Conservation (phyloP, 306 rosid genomes). For the Senna tora region DNA sequence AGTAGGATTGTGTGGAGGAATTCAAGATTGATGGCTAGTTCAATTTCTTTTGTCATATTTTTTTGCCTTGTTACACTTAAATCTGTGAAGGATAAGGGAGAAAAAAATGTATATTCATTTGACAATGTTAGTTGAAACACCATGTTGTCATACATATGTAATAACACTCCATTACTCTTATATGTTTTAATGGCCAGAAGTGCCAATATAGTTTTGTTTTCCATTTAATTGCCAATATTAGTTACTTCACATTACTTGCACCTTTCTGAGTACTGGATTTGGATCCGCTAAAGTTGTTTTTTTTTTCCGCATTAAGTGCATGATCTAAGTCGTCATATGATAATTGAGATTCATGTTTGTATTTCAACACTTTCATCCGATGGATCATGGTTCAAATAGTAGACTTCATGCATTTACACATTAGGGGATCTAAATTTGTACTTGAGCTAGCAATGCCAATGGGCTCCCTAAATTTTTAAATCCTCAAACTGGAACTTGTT, state of each 20-base stretch:
- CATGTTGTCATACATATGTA: constrained; percentile 38
- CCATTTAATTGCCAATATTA: constrained; percentile 7
- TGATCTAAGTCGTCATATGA: no score
- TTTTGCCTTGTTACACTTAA: constrained; percentile 40
- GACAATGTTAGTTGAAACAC: constrained; percentile 37
- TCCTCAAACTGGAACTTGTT: no score
- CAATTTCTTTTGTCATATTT: constrained; percentile 42
- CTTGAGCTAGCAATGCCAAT: no score
- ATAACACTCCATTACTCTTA: background rate
- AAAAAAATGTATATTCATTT: constrained; percentile 49
- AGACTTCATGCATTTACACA: no score
- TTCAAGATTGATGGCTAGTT: constrained; percentile 45
- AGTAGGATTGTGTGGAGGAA: constrained; percentile 50
- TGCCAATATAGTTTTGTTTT: constrained; percentile 26
- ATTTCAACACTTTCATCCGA: no score
- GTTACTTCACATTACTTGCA: background rate
- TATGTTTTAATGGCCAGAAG: constrained; percentile 33
- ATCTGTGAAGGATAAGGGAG: constrained; percentile 42
- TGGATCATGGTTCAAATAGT: no score
- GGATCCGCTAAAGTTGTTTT: no score
- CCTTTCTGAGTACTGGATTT: background rate
- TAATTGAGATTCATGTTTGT: no score
- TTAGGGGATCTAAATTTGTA: no score
- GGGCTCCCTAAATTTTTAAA: no score
- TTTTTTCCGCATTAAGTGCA: no score